Evolutionary conservation across 2,329 filamentous ascomycete genomes (phyloP), one percentile per base, ranked within the genome.

Genomic region (Aspergillus latus): DNA sequence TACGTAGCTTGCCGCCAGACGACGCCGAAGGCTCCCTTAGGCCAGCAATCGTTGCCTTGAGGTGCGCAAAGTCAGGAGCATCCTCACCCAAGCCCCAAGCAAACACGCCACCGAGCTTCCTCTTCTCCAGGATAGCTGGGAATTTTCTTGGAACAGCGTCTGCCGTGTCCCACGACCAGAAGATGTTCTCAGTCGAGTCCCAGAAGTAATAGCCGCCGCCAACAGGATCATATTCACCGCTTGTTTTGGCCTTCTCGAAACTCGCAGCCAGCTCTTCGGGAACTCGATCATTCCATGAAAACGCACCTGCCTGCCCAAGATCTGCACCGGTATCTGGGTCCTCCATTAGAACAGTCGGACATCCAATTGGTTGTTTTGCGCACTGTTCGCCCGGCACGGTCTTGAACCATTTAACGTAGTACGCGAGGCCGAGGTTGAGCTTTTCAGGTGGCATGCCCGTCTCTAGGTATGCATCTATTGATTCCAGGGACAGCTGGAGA

Each of bases 81-180:
- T 57, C 50, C 28, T 57, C 55, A 40, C 55, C 55, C 8, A 57
- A n/a, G 5, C 55, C 46, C 55, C 55, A 57, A 1, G 55, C 50
- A 36, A 54, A 53, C 4, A 47, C 55, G 11, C 55, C 55, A 42
- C 55, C 55, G 0, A 54, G 44, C 5, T 36, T 8, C 11, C 11
- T 40, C 26, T 26, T 13, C 3, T 32, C 39, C 4, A 57, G 7
- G 11, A 57, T 42, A 2, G 21, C 3, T 1, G 36, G 36, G 26
- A 49, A 46, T 39, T 57, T 54, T n/a, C 26, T 10, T 26, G 16
- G 4, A n/a, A 57, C 50, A 3, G 40, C 39, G 15, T 39, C 26
- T 2, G 46, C 30, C 5, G 55, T 57, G 29, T 57, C 55, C 7
- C 42, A 57, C 3, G 16, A 49, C 50, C 50, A 57, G 34, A 57